These are phyloP conservation scores for Aspergillus sp. DNA, from an alignment of 2,329 filamentous ascomycete species.

Conservation along the genomic window DNA sequence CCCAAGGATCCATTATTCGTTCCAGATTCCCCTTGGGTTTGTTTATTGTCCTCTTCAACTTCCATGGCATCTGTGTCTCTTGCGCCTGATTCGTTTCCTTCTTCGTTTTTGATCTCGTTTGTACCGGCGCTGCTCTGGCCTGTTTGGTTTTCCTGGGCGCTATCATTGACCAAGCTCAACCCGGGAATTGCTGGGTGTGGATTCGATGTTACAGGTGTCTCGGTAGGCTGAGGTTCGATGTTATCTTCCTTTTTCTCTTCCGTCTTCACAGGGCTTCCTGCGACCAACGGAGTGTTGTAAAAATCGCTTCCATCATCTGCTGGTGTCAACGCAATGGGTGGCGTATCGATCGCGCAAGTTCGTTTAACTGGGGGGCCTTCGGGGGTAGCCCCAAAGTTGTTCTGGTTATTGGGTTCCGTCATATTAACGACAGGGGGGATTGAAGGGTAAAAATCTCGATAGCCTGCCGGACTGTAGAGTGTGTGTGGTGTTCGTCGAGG, in stretches of 20 bases:
- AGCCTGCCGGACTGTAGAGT: not conserved
- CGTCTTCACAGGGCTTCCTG: constrained; percentile 28
- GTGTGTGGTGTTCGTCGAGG: not conserved
- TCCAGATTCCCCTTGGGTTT: constrained; percentile 6
- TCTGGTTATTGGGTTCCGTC: constrained; percentile 23
- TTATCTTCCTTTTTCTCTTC: constrained; percentile 5
- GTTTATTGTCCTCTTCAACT: constrained; percentile 21
- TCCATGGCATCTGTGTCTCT: constrained; percentile 27
- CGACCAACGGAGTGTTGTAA: constrained; percentile 39
- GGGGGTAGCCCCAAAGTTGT: constrained; percentile 12
- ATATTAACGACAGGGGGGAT: constrained; percentile 20
- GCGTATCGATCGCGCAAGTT: constrained; percentile 29
- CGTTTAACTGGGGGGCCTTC: constrained; percentile 28
- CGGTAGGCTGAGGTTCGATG: constrained; percentile 10
- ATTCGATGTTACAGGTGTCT: constrained; percentile 17
- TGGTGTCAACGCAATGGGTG: constrained; percentile 30
- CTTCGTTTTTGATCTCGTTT: not conserved
- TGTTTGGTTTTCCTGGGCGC: constrained; percentile 12
- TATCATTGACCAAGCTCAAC: constrained; percentile 33
- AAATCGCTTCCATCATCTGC: constrained; percentile 43
- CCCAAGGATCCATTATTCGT: not conserved
- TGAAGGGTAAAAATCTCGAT: not conserved
- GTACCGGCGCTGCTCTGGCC: constrained; percentile 6
- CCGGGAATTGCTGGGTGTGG: constrained; percentile 35
- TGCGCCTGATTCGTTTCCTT: constrained; percentile 7